Evolutionary conservation across 495 filamentous ascomycete genomes (phyloP).

Genomic region (Penicillium cinerascens): DNA sequence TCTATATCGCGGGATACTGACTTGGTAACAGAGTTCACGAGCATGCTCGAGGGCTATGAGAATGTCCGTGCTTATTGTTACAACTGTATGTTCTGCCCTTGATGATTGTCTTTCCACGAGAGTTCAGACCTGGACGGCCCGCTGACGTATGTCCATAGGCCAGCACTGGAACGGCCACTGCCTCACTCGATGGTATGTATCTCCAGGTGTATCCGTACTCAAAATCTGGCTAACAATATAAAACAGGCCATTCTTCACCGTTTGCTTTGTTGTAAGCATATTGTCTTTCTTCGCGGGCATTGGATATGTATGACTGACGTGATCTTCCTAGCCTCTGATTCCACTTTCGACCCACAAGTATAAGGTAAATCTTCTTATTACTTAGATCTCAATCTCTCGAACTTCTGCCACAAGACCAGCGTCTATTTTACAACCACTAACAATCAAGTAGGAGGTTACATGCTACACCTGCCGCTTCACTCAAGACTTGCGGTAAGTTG

Average conservation of each 20-base stretch:
- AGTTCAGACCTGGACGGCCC: neutral
- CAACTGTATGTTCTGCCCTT: slow-evolving; percentile 40
- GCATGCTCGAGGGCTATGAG: slow-evolving; percentile 52
- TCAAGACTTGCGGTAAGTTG: slow-evolving; percentile 48
- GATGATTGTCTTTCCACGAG: neutral
- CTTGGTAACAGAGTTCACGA: slow-evolving; percentile 44
- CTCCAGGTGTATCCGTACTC: neutral
- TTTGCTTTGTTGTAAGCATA: slow-evolving; percentile 51
- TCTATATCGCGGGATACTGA: slow-evolving; percentile 5
- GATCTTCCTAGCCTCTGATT: slow-evolving; percentile 39
- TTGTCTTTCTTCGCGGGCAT: neutral
- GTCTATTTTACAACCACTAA: slow-evolving; percentile 13
- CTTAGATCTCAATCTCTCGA: neutral
- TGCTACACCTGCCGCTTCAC: slow-evolving; percentile 53
- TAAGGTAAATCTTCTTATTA: slow-evolving; percentile 29
- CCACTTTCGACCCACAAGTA: slow-evolving; percentile 50
- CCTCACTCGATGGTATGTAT: slow-evolving; percentile 47
- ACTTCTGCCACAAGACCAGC: neutral
- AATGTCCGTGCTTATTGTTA: slow-evolving; percentile 52
- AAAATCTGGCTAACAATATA: slow-evolving; percentile 12
- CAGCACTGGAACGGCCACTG: slow-evolving; percentile 52
- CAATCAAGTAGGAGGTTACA: slow-evolving; percentile 40
- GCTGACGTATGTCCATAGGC: slow-evolving; percentile 25
- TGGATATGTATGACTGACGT: slow-evolving; percentile 9
- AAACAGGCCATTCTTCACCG: slow-evolving; percentile 51